Conservation (phyloP, 2,329 filamentous ascomycete species). For the Hypomyces rosellus region DNA sequence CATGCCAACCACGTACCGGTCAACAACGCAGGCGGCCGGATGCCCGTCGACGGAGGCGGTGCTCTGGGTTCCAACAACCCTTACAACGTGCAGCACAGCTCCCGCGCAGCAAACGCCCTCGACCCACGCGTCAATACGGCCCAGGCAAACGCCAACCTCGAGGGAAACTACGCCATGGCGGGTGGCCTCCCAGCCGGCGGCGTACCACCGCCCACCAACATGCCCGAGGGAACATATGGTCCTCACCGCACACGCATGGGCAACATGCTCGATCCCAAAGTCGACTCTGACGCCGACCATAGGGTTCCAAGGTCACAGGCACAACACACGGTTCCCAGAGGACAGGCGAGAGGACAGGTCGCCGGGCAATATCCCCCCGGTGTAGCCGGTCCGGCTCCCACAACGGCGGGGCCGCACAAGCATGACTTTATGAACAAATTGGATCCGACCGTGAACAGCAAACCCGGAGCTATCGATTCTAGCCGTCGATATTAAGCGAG, state of each 20-base stretch:
- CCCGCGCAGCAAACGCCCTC: constrained; percentile 35
- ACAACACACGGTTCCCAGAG: neutral
- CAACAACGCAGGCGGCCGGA: neutral
- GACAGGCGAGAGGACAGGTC: neutral
- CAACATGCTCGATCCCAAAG: constrained; percentile 41
- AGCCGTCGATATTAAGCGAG: no score
- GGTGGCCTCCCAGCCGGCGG: neutral
- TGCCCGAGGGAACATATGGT: constrained; percentile 11
- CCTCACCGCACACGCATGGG: constrained; percentile 30
- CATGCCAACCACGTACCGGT: neutral
- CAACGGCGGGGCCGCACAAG: constrained; percentile 13
- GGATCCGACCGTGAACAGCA: constrained; percentile 12
- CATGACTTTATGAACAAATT: constrained; percentile 13
- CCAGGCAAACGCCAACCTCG: neutral
- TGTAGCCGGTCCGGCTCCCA: constrained; percentile 9
- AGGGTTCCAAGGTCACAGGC: neutral
- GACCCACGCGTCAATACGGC: constrained; percentile 41
- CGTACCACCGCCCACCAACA: neutral
- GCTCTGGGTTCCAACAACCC: constrained; percentile 8
- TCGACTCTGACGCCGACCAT: constrained; percentile 29
- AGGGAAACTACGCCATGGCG: constrained; percentile 5
- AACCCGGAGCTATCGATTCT: neutral
- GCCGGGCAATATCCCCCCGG: neutral
- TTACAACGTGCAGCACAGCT: constrained; percentile 22
- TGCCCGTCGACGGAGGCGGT: neutral